A percentile compares a stretch with the other conserved stretches of the same genome.
Conservation (phyloP, 192 early-diverging fungal species). For the Backusella australiensis region DNA sequence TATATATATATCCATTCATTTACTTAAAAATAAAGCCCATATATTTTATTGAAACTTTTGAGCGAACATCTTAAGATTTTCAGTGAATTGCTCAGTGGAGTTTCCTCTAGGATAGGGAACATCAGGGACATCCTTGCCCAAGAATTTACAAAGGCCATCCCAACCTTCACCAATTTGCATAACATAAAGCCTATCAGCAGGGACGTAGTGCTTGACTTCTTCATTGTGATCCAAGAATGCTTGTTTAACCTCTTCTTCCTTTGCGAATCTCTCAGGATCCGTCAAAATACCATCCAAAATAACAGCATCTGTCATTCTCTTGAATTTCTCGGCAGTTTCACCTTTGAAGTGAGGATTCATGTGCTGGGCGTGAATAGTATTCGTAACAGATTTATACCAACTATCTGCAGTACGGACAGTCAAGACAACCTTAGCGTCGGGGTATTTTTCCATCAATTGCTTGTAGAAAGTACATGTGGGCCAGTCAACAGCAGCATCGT, state of each 20-base stretch:
- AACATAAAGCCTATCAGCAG: neutral
- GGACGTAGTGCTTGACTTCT: conserved; percentile 3
- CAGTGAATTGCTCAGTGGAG: neutral
- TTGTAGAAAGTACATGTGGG: conserved; percentile 22
- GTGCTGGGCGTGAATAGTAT: neutral
- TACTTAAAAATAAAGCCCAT: neutral
- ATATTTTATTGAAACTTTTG: neutral
- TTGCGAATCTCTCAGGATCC: neutral
- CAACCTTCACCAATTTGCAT: conserved; percentile 16
- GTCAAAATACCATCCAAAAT: neutral
- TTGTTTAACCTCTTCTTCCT: conserved; percentile 8
- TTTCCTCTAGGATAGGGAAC: conserved; percentile 11
- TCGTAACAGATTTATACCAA: conserved; percentile 20
- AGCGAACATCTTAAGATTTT: neutral
- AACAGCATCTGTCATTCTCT: neutral
- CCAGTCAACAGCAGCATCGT: conserved; percentile 25
- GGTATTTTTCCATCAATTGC: conserved; percentile 20
- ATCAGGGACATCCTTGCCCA: neutral
- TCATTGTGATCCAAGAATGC: conserved; percentile 1
- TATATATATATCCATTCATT: neutral
- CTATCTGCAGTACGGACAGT: conserved; percentile 17
- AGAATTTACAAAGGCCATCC: conserved; percentile 10
- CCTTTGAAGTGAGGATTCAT: neutral
- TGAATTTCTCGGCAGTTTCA: neutral
- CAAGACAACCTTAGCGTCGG: conserved; percentile 25